Conservation (phyloP, 108 stramenopile genomes). For the Nitzschia palea region DNA sequence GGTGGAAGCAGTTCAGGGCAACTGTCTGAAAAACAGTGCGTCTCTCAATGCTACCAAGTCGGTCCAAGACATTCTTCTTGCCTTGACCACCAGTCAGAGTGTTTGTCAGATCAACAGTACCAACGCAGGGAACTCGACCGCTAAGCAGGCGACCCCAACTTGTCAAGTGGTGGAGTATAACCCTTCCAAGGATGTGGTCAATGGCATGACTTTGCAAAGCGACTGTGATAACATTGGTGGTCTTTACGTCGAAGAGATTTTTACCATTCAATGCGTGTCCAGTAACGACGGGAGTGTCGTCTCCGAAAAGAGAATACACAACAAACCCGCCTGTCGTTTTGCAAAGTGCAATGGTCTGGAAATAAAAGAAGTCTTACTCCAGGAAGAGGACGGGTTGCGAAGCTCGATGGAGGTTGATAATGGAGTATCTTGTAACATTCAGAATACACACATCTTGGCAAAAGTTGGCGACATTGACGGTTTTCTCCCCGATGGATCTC, state of each 20-base stretch:
- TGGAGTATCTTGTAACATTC: neutral
- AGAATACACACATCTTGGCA: neutral
- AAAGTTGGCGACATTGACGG: neutral
- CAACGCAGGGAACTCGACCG: neutral
- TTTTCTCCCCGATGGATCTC: neutral
- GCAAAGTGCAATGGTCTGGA: neutral
- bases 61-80: neutral
- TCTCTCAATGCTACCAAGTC: neutral
- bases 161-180: neutral
- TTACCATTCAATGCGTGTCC: neutral
- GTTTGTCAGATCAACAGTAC: neutral
- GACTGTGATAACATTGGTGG: neutral
- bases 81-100: neutral
- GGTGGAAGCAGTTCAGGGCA: neutral
- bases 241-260: slow-evolving; percentile 3
- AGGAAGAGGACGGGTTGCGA: neutral
- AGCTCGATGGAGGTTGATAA: neutral
- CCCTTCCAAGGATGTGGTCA: too few species aligned
- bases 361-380: neutral
- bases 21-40: neutral
- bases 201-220: too few species aligned
- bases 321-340: slow-evolving; percentile 1
- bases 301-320: neutral
- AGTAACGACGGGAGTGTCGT: neutral
- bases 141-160: neutral